Evolutionary conservation across 2,329 filamentous ascomycete species (phyloP).

Genomic region (Trichoderma citrinoviride): DNA sequence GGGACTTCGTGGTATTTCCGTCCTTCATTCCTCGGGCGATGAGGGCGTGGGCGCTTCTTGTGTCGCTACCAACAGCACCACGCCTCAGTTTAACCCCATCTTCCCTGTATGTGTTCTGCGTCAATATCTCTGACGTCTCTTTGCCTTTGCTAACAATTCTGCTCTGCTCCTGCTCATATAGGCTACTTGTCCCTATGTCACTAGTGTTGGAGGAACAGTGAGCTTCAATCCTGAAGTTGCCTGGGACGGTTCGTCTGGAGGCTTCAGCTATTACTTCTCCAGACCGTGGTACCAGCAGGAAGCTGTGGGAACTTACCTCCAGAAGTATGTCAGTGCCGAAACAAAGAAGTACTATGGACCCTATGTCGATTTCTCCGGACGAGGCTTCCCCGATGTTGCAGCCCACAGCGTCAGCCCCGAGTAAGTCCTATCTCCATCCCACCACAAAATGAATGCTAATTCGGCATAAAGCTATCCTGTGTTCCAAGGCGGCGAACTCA

Average conservation of each 20-base stretch:
- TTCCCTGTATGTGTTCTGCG: conserved; percentile 27
- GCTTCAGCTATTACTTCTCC: conserved; percentile 53
- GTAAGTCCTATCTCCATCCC: conserved; percentile 39
- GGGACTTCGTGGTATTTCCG: conserved; percentile 49
- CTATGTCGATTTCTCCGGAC: conserved; percentile 38
- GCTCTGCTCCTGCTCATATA: background rate
- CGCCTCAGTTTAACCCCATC: conserved; percentile 47
- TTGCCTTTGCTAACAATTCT: background rate
- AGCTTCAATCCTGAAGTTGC: conserved; percentile 39
- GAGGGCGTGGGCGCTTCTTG: conserved; percentile 45
- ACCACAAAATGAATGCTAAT: background rate
- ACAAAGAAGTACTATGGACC: conserved; percentile 43
- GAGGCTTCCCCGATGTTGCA: conserved; percentile 46
- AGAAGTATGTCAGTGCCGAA: conserved; percentile 37
- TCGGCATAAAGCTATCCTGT: background rate
- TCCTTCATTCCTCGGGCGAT: conserved; percentile 53
- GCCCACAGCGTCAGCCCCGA: conserved; percentile 52
- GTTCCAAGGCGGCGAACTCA: conserved; percentile 31
- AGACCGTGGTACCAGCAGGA: conserved; percentile 46
- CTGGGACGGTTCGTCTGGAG: conserved; percentile 47
- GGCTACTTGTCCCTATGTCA: conserved; percentile 46
- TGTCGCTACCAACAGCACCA: conserved; percentile 20
- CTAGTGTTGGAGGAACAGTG: conserved; percentile 51
- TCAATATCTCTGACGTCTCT: background rate
- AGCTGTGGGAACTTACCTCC: conserved; percentile 42